Evolutionary conservation across 1,284 basidiomycete species (phyloP).

Genomic region (Pascua sp.): DNA sequence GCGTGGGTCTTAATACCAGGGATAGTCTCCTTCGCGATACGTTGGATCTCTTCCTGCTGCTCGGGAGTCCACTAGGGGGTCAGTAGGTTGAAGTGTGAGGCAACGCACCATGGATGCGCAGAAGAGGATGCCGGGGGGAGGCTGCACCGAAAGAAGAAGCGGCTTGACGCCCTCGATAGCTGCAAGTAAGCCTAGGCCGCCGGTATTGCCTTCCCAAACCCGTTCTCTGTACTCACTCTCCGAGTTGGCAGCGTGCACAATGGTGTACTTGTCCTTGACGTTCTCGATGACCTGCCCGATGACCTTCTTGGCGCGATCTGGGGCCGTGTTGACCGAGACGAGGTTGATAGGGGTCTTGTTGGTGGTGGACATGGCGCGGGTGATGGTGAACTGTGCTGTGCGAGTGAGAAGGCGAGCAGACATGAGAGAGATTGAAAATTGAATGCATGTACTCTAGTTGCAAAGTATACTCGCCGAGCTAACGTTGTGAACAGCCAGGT

Average conservation of each 20-base stretch:
- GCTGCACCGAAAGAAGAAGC: conserved; percentile 33
- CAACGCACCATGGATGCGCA: conserved; percentile 41
- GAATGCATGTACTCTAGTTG: too few species aligned
- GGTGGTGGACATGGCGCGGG: background rate
- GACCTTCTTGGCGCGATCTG: conserved; percentile 42
- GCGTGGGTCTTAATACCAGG: conserved; percentile 46
- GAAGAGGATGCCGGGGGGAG: conserved; percentile 42
- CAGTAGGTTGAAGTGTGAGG: too few species aligned
- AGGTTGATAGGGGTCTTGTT: conserved; percentile 33
- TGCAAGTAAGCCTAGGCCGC: background rate
- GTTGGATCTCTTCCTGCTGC: conserved; percentile 44
- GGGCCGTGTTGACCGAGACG: conserved; percentile 46
- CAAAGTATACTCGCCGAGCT: too few species aligned
- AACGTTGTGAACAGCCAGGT: too few species aligned
- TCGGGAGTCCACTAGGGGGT: conserved; percentile 45
- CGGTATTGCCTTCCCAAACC: background rate
- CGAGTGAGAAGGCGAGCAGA: background rate
- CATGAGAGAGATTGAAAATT: too few species aligned
- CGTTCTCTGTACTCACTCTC: conserved; percentile 24
- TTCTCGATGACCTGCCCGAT: conserved; percentile 43
- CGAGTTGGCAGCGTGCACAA: conserved; percentile 45
- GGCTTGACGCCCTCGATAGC: conserved; percentile 44
- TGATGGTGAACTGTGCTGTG: background rate
- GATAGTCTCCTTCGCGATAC: conserved; percentile 42
- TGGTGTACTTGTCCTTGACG: conserved; percentile 43